Evolutionary conservation across 129 eudicot genomes (phyloP), one percentile per base, ranked within the genome.

Genomic region (Tagetes erecta): DNA sequence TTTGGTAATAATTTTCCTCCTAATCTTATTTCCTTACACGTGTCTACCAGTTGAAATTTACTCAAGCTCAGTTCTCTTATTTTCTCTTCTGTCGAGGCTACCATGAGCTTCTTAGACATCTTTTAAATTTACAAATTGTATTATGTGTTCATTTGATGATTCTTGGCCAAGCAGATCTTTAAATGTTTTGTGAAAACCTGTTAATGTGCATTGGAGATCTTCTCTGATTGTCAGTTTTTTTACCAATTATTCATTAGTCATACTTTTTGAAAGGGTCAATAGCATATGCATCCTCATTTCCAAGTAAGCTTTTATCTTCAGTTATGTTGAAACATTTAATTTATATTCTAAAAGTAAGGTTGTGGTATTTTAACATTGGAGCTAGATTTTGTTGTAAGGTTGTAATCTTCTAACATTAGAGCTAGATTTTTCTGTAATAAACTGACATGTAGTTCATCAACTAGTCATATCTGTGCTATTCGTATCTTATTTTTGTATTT

Each of bases 1-100:
- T 77, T 68, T 68, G 63, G 50, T 68, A 56, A 58, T 57, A 56
- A 64, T 62, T 12, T 36, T 62, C 45, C 74, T 76, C 34, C 44
- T 0, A 6, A 68, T 69, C 59, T 77, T 10, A n/a, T 57, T 69
- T 39, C 73, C 31, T 66, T 39, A 64, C 45, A 8, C 63, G 58
- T 36, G 58, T 62, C 59, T 59, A 42, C 68, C 45, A 13, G 2
- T 73, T 59, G 0, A 33, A 34, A 30, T 57, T 42, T 35, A 36
- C 70, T 53, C 10, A 4, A 1, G 53, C 20, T 49, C 53, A 47
- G 3, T 10, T 55, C 33, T 51, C 58, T n/a, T 51, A 55, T 0
- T 20, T 55, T 20, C 33, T 27, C 33, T 53, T 14, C 60, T 6
- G 8, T 27, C 6, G 60, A 27, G 34, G 35, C 35, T 34, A 20